Percentiles rank a stretch among this genome's conserved stretches.
Evolutionary conservation across 768 basidiomycete genomes (phyloP).

Genomic region (Boletus vinaceobasis): DNA sequence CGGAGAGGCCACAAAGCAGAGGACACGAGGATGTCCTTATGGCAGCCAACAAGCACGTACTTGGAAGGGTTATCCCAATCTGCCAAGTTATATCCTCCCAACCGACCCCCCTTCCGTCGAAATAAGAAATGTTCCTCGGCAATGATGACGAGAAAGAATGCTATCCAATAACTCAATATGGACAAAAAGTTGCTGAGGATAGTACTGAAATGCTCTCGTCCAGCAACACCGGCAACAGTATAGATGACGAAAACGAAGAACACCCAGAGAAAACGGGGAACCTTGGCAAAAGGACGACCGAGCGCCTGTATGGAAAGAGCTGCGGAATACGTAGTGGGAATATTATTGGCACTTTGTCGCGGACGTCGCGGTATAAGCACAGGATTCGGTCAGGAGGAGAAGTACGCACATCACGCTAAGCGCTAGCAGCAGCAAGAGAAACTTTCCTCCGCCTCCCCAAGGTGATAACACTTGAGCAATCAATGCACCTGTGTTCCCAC

Average conservation of each 20-base stretch:
- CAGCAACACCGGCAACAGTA: constrained; percentile 39
- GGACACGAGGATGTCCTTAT: not conserved
- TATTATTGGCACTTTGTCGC: constrained; percentile 35
- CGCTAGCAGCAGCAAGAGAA: constrained; percentile 41
- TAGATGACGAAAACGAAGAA: constrained; percentile 37
- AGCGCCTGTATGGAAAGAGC: constrained; percentile 46
- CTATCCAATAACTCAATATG: constrained; percentile 45
- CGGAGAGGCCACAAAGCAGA: not conserved
- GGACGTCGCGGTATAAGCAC: not conserved
- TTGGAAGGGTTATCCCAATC: constrained; percentile 43
- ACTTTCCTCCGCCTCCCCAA: constrained; percentile 42
- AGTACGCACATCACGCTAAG: constrained; percentile 40
- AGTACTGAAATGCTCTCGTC: constrained; percentile 43
- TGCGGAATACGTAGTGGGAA: constrained; percentile 45
- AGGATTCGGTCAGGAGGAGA: not conserved
- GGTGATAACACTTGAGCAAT: constrained; percentile 42
- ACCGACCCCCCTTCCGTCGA: constrained; percentile 34
- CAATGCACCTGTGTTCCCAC: constrained; percentile 42
- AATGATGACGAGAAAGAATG: constrained; percentile 45
- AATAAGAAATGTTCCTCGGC: constrained; percentile 48
- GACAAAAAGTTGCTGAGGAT: constrained; percentile 43
- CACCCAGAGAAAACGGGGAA: constrained; percentile 48
- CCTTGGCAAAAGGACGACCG: constrained; percentile 38
- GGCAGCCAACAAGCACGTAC: constrained; percentile 21
- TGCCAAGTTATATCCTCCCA: constrained; percentile 51